Percentiles rank a stretch among this genome's conserved stretches.
Conservation (phyloP, 306 rosid species). For the Sphenostylis stenocarpa region DNA sequence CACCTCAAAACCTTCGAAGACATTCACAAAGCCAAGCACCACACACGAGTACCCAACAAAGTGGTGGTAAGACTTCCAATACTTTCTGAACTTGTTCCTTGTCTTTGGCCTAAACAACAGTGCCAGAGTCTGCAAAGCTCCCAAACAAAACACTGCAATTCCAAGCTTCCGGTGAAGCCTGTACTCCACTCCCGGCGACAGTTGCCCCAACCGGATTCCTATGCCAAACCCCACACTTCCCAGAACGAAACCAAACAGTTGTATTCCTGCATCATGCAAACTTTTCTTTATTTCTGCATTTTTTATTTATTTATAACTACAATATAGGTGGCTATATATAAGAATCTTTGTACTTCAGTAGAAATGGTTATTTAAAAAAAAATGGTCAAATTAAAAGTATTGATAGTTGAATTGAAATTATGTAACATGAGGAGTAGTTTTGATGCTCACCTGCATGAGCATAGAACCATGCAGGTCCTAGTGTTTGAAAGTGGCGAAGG, state of each 20-base stretch:
- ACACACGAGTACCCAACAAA: conserved; percentile 95
- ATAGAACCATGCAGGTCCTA: conserved; percentile 89
- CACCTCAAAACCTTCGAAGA: conserved; percentile 80
- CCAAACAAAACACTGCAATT: conserved; percentile 62
- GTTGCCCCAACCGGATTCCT: conserved; percentile 64
- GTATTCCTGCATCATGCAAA: conserved; percentile 53
- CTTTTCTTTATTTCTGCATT: background rate
- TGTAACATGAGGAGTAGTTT: background rate
- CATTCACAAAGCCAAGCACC: conserved; percentile 85
- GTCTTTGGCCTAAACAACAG: conserved; percentile 76
- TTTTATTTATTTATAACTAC: too few species aligned
- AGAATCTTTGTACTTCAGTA: too few species aligned
- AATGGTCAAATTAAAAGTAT: too few species aligned
- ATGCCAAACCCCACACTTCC: conserved; percentile 75
- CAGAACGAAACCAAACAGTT: conserved; percentile 57
- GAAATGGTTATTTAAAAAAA: too few species aligned
- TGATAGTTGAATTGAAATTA: background rate
- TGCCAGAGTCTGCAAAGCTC: conserved; percentile 75
- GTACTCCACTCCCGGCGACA: conserved; percentile 77
- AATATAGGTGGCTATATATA: too few species aligned
- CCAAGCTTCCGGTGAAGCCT: conserved; percentile 83
- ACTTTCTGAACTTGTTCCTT: conserved; percentile 79
- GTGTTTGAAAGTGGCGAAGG: conserved; percentile 60
- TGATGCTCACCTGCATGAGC: conserved; percentile 59
- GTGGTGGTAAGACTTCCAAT: conserved; percentile 95